Evolutionary conservation across 305 asterid species (phyloP).

Genomic region (Fraxinus latifolia): DNA sequence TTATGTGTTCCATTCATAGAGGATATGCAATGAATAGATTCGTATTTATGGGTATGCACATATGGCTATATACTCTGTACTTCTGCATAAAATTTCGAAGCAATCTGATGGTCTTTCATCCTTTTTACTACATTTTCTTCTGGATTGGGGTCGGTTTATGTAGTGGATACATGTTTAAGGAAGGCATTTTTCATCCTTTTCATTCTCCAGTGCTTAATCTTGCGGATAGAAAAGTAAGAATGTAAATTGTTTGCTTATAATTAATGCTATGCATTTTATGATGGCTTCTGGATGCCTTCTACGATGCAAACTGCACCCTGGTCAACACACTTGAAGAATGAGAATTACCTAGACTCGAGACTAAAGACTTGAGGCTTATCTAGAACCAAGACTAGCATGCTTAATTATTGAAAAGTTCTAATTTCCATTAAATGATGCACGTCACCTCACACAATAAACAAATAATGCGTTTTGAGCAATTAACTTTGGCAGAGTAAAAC

Average conservation of each 20-base stretch:
- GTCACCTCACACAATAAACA: neutral
- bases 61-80: neutral
- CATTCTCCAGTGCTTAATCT: neutral
- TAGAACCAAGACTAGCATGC: constrained; percentile 1
- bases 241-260: neutral
- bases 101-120: constrained; percentile 12
- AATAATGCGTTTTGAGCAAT: neutral
- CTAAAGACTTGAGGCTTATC: neutral
- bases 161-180: constrained; percentile 1
- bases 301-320: constrained; percentile 3
- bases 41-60: neutral
- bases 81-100: neutral
- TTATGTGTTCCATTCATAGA: constrained; percentile 9
- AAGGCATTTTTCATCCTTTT: constrained; percentile 12
- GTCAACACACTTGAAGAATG: constrained; percentile 1
- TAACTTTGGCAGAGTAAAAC: constrained; percentile 10
- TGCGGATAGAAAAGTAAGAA: constrained; percentile 1
- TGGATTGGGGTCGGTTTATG: neutral
- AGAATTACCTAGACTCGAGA: neutral
- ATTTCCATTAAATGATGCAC: constrained; percentile 2
- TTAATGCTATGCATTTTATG: neutral
- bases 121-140: neutral
- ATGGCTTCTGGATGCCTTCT: constrained; percentile 5
- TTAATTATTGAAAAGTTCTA: constrained; percentile 1
- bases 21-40: constrained; percentile 2